A percentile compares a stretch with the other conserved stretches of the same genome.
phyloP scores from a whole-genome alignment of 2,329 filamentous ascomycete genomes.

The Fusarium sp. region DNA sequence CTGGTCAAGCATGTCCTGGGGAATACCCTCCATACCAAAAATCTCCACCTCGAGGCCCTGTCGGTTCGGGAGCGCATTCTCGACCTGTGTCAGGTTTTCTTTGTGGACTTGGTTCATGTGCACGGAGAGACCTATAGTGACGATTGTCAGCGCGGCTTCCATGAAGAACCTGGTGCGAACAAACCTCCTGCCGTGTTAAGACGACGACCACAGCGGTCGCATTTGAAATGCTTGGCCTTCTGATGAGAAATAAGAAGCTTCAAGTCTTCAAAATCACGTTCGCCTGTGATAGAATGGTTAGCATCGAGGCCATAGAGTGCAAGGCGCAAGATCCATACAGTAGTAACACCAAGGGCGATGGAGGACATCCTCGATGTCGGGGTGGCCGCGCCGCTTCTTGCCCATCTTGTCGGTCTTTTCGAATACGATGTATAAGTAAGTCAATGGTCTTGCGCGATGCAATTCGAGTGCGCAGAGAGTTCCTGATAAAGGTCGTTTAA shows the following conservation, averaged over 20 bases:
- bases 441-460: slow-evolving; percentile 18
- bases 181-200: slow-evolving; percentile 94
- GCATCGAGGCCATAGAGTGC: slow-evolving; percentile 37
- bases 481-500: slow-evolving; percentile 33
- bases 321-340: slow-evolving; percentile 65
- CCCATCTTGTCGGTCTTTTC: slow-evolving; percentile 67
- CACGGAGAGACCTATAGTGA: slow-evolving; percentile 81
- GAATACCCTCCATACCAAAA: slow-evolving; percentile 98
- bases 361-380: slow-evolving; percentile 89
- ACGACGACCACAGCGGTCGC: slow-evolving; percentile 87
- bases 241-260: slow-evolving; percentile 98
- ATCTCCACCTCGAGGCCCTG: slow-evolving; percentile 92
- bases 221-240: slow-evolving; percentile 99
- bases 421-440: neutral
- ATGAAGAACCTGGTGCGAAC: slow-evolving; percentile 40
- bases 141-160: slow-evolving; percentile 26
- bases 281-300: slow-evolving; percentile 62
- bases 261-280: slow-evolving; percentile 96
- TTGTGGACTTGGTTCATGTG: slow-evolving; percentile 99
- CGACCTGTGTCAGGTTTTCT: slow-evolving; percentile 85
- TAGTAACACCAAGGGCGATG: slow-evolving; percentile 97
- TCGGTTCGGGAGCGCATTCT: slow-evolving; percentile 91
- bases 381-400: slow-evolving; percentile 90
- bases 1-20: slow-evolving; percentile 83
- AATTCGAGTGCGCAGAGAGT: slow-evolving; percentile 29